phyloP scores from a whole-genome alignment of 75 land plant species.

The Azolla pinnata region DNA sequence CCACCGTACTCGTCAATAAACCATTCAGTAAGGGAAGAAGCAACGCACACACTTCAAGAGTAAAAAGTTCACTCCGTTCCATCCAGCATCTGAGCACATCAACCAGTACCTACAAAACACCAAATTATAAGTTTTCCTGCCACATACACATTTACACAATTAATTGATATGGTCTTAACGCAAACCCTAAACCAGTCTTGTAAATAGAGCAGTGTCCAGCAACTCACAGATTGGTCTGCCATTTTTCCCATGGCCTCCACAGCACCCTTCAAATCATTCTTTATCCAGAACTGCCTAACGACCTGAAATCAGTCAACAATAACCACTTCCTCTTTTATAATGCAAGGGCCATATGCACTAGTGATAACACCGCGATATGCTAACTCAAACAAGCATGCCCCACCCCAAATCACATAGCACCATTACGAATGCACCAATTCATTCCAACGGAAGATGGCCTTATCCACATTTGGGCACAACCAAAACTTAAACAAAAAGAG shows the following conservation, averaged over 20 bases:
- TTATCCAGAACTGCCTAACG: conserved; percentile 40
- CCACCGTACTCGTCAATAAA: conserved; percentile 46
- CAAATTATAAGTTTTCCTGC: conserved; percentile 3
- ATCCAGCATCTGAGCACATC: conserved; percentile 58
- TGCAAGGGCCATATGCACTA: too few relatives aligned
- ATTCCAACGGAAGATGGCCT: too few relatives aligned
- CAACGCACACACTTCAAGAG: conserved; percentile 53
- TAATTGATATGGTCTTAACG: background rate
- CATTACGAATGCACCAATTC: too few relatives aligned
- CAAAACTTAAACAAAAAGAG: too few relatives aligned
- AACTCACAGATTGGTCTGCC: conserved; percentile 45
- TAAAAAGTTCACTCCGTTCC: conserved; percentile 50
- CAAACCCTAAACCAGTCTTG: too few relatives aligned
- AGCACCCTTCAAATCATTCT: conserved; percentile 43
- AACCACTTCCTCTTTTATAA: too few relatives aligned
- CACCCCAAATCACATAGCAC: too few relatives aligned
- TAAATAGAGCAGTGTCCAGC: background rate
- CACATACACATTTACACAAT: too few relatives aligned
- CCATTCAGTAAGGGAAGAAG: conserved; percentile 60
- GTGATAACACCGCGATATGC: too few relatives aligned
- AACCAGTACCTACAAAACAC: conserved; percentile 76
- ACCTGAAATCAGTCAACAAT: conserved; percentile 16
- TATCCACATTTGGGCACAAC: too few relatives aligned
- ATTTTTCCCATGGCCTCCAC: conserved; percentile 39
- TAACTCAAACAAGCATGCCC: too few relatives aligned